Evolutionary conservation across 1,284 basidiomycete species (phyloP), one percentile per base, ranked within the genome.

Genomic region (Trichosporon coremiiforme): DNA sequence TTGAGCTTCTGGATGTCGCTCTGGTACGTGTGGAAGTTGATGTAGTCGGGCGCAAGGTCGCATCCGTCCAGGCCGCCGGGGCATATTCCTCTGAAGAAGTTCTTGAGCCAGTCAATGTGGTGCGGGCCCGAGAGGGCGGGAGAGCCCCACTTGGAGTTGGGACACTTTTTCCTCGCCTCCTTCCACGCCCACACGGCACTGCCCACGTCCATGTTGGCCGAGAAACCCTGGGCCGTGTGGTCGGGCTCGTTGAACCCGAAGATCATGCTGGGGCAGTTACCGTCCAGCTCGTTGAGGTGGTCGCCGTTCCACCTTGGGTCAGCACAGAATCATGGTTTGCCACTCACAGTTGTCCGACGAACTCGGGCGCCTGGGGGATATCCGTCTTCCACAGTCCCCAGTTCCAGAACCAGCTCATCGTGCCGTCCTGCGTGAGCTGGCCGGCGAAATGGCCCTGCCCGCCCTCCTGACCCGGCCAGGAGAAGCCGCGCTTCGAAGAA

Each of bases 1-100:
- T 66, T 68, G 67, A 81, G 78, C 64, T 62, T 68, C 3, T 79
- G 76, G 64, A 79, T 76, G 22, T 76, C 76, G 8, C 77, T 77
- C 10, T 76, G 78, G 69, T 81, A 81, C 33, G 79, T 71, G 67
- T 81, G 79, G 8, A 79, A 71, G n/a, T 76, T 76, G 15, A 80
- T 69, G 66, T 76, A 78, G 57, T 78, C 73, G 1, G 80, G 80
- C 65, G 67, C 74, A 0, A 74, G 67, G 2, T 71, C 45, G 1
- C 64, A 66, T 3, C 75, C 74, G 12, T 77, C 70, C 7, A 75
- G 70, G 68, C 77, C 63, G 53, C 31, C 47, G 50, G 67, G 68
- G n/a, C 68, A 66, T 64, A 69, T n/a, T 15, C 10, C 22, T 36
- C 13, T 35, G 17, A 38, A 33, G 45, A 62, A 62, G 15, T 1